Conservation (phyloP, 2,329 filamentous ascomycete genomes). For the Fusarium sacchari region DNA sequence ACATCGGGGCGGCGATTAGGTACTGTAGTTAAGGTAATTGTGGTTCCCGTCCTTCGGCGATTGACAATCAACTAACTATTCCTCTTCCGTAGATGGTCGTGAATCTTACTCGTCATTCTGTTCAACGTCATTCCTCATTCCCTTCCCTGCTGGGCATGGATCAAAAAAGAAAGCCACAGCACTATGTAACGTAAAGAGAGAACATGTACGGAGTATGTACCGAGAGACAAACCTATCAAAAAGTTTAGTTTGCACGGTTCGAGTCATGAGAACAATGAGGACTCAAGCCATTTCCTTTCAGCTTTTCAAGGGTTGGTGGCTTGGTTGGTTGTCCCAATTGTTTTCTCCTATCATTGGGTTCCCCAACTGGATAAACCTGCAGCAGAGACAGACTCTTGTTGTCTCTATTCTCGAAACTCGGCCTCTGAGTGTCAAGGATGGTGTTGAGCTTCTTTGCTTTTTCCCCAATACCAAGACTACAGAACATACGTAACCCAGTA, state of each 20-base stretch:
- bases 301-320: neutral
- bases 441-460: slow-evolving; percentile 33
- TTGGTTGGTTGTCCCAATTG: slow-evolving; percentile 5
- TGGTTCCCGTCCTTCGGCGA: slow-evolving; percentile 15
- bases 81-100: neutral
- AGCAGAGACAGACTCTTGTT: neutral
- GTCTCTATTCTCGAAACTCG: neutral
- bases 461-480: slow-evolving; percentile 10
- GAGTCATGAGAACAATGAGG: slow-evolving; percentile 14
- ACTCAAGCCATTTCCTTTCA: slow-evolving; percentile 1
- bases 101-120: slow-evolving; percentile 20
- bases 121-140: slow-evolving; percentile 28
- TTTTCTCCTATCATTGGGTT: slow-evolving; percentile 11
- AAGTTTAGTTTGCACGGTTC: neutral
- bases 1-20: slow-evolving; percentile 19
- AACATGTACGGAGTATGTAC: neutral
- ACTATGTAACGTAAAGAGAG: neutral
- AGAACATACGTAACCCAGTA: slow-evolving; percentile 1
- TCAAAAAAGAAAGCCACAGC: neutral
- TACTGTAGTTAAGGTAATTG: too few relatives aligned
- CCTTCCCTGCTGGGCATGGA: slow-evolving; percentile 10
- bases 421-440: neutral
- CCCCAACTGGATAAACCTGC: neutral
- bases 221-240: neutral
- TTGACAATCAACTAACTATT: slow-evolving; percentile 1